Percentiles rank a stretch among this genome's conserved stretches.
These are phyloP conservation scores for Neostapfia colusana DNA, from an alignment of 176 grass and related monocot genomes.

Conservation along the genomic window DNA sequence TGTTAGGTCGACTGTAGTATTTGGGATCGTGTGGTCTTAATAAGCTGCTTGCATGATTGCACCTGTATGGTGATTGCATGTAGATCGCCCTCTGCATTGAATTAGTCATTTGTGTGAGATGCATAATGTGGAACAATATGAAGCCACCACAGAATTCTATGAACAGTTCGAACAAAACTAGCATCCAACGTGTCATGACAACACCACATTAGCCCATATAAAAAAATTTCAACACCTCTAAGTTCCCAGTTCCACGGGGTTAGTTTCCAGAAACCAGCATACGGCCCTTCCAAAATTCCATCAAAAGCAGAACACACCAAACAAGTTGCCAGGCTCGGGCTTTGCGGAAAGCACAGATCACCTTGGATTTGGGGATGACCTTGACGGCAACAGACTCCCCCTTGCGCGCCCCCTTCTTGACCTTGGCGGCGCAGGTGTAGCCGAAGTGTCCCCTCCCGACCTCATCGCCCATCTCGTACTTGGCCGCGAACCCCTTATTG, in stretches of 20 bases:
- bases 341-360: conserved; percentile 23
- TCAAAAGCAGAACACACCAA: background rate
- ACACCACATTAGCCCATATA: background rate
- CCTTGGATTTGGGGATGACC: conserved; percentile 84
- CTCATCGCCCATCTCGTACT: conserved; percentile 61
- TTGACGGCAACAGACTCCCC: conserved; percentile 51
- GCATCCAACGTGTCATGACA: background rate
- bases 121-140: background rate
- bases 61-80: no score
- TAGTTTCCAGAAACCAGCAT: conserved; percentile 3
- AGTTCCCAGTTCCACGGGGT: background rate
- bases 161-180: background rate
- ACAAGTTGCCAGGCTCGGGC: background rate
- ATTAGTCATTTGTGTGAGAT: background rate
- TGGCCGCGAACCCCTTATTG: conserved; percentile 57
- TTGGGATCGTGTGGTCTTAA: no score
- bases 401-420: conserved; percentile 47
- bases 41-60: no score
- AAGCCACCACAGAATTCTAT: background rate
- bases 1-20: no score
- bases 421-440: conserved; percentile 47
- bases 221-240: conserved; percentile 14
- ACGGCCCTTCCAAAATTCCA: background rate
- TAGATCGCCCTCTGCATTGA: no score
- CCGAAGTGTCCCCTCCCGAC: conserved; percentile 56